These are phyloP conservation scores for Saccharomycopsis capsularis DNA, from an alignment of 805 yeast species.

Conservation along the genomic window DNA sequence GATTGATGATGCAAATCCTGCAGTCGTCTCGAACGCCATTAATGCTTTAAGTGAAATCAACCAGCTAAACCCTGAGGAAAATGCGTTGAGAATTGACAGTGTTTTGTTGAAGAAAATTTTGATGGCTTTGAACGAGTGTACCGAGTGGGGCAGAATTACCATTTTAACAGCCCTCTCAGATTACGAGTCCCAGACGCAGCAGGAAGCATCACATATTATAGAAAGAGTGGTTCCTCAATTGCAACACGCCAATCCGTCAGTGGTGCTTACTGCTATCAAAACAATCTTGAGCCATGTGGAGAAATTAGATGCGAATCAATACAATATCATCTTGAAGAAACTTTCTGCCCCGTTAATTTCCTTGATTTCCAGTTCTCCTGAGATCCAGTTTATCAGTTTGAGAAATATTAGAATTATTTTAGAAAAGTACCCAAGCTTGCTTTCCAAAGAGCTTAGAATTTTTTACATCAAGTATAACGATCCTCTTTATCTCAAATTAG, in stretches of 20 bases:
- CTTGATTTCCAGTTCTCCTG: constrained; percentile 81
- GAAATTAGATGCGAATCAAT: constrained; percentile 31
- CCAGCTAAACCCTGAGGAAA: constrained; percentile 51
- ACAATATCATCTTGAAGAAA: constrained; percentile 49
- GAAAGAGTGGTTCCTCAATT: constrained; percentile 91
- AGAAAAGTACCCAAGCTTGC: constrained; percentile 77
- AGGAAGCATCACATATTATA: constrained; percentile 76
- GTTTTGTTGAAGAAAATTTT: constrained; percentile 49
- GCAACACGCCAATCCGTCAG: constrained; percentile 96
- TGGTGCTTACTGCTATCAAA: constrained; percentile 78
- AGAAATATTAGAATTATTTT: constrained; percentile 84
- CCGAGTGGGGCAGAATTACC: constrained; percentile 98
- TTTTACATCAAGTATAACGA: constrained; percentile 86
- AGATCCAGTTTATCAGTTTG: constrained; percentile 88
- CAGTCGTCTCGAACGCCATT: constrained; percentile 95
- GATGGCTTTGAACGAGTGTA: constrained; percentile 88
- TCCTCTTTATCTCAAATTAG: constrained; percentile 71
- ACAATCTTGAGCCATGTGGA: constrained; percentile 67
- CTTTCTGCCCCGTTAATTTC: constrained; percentile 83
- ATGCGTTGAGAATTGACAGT: constrained; percentile 37
- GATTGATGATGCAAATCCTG: constrained; percentile 84
- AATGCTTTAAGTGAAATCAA: constrained; percentile 79
- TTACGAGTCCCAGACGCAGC: constrained; percentile 46
- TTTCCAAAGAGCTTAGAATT: constrained; percentile 75
- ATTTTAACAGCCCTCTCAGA: constrained; percentile 76